Evolutionary conservation across 2,329 filamentous ascomycete species (phyloP).

Genomic region (Claviceps quebecensis): DNA sequence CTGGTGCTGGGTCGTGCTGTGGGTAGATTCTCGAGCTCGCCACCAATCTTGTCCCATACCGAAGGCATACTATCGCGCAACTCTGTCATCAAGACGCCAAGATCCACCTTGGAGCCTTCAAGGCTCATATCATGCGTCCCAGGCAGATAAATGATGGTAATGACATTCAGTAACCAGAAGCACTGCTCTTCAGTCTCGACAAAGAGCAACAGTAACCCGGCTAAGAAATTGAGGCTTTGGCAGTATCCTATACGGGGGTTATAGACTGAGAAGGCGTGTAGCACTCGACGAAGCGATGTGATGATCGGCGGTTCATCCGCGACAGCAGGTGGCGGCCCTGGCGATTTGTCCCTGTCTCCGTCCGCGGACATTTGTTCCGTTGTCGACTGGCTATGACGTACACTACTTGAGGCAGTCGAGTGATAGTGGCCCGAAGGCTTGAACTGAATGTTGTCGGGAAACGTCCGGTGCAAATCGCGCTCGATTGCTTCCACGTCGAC

Average conservation of each 20-base stretch:
- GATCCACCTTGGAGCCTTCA: conserved; percentile 84
- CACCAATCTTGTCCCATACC: conserved; percentile 79
- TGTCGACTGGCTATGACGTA: conserved; percentile 23
- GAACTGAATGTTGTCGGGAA: conserved; percentile 86
- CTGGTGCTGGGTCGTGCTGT: conserved; percentile 21
- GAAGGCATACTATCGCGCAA: conserved; percentile 69
- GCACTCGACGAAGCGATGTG: conserved; percentile 64
- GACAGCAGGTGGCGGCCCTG: conserved; percentile 18
- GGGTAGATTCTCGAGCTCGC: conserved; percentile 48
- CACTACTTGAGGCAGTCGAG: conserved; percentile 17
- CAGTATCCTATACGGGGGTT: conserved; percentile 90
- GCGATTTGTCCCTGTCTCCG: conserved; percentile 17
- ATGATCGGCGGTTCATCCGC: conserved; percentile 63
- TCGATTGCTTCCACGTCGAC: conserved; percentile 84
- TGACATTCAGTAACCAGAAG: conserved; percentile 87
- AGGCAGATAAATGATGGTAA: conserved; percentile 76
- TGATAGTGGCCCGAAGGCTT: conserved; percentile 42
- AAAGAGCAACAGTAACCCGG: conserved; percentile 78
- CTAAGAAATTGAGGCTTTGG: conserved; percentile 89
- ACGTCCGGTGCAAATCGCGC: conserved; percentile 82
- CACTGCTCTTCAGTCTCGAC: conserved; percentile 77
- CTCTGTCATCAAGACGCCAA: conserved; percentile 81
- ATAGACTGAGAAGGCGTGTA: conserved; percentile 82
- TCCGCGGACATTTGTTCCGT: conserved; percentile 18
- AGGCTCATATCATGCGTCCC: conserved; percentile 85